These are phyloP conservation scores for Trichophyton rubrum DNA, from an alignment of 2,329 filamentous ascomycete genomes.

Conservation along the genomic window DNA sequence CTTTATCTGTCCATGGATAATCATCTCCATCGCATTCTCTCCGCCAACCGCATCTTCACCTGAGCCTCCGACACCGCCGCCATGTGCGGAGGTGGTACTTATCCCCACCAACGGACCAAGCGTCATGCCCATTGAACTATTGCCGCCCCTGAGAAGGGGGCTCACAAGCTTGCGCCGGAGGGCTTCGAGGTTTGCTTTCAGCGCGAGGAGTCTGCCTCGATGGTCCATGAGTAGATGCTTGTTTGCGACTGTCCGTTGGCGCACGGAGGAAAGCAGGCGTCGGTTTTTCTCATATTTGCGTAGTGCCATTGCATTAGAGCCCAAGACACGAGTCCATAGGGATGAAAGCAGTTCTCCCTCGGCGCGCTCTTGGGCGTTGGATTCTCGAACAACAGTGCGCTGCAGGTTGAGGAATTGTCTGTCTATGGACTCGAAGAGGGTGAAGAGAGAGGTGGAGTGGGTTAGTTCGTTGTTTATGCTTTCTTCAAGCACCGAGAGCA, in stretches of 20 bases:
- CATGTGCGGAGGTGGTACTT: conserved; percentile 19
- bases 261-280: conserved; percentile 62
- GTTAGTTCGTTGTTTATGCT: conserved; percentile 74
- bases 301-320: conserved; percentile 59
- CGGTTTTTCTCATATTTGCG: conserved; percentile 88
- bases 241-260: conserved; percentile 72
- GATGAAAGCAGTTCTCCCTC: conserved; percentile 71
- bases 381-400: conserved; percentile 71
- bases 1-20: conserved; percentile 69
- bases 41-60: conserved; percentile 43
- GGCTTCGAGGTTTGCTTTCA: conserved; percentile 80
- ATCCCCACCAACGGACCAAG: conserved; percentile 15
- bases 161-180: conserved; percentile 70
- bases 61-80: conserved; percentile 12
- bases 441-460: conserved; percentile 67
- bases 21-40: conserved; percentile 41
- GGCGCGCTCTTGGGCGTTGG: conserved; percentile 63
- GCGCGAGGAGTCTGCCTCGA: conserved; percentile 66
- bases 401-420: conserved; percentile 80
- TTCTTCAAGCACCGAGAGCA: conserved; percentile 76
- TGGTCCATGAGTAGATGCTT: conserved; percentile 79
- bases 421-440: conserved; percentile 85
- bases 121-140: conserved; percentile 38
- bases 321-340: conserved; percentile 76
- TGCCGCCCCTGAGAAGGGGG: conserved; percentile 58